Conservation (phyloP, 2,329 filamentous ascomycete species). For the Cladobotryum protrusum region DNA sequence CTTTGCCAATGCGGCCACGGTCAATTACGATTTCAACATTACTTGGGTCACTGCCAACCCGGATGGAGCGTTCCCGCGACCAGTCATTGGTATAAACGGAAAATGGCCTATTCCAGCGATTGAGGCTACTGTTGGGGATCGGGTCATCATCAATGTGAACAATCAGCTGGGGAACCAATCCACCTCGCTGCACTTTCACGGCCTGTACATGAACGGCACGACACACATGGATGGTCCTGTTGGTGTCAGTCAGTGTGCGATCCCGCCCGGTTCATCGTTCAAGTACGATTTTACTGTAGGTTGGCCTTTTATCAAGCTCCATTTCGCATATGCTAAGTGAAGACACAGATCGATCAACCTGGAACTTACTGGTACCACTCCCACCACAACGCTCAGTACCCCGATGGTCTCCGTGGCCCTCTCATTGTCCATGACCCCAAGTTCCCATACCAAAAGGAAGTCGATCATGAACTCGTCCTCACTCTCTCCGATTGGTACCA, state of each 20-base stretch:
- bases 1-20: slow-evolving; percentile 32
- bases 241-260: slow-evolving; percentile 60
- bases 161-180: slow-evolving; percentile 57
- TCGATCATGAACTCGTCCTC: slow-evolving; percentile 57
- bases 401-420: slow-evolving; percentile 60
- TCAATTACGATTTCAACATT: slow-evolving; percentile 61
- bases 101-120: slow-evolving; percentile 68
- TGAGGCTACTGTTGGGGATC: slow-evolving; percentile 56
- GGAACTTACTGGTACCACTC: slow-evolving; percentile 80
- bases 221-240: slow-evolving; percentile 65
- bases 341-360: slow-evolving; percentile 50
- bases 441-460: slow-evolving; percentile 49
- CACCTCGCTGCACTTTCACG: slow-evolving; percentile 65
- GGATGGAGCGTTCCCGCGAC: slow-evolving; percentile 57
- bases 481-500: slow-evolving; percentile 70
- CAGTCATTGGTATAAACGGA: slow-evolving; percentile 71
- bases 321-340: neutral
- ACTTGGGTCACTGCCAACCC: slow-evolving; percentile 68
- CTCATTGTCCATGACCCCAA: slow-evolving; percentile 59
- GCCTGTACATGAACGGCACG: slow-evolving; percentile 61
- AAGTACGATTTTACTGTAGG: slow-evolving; percentile 63
- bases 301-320: neutral
- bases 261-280: slow-evolving; percentile 57
- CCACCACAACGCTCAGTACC: slow-evolving; percentile 61
- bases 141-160: slow-evolving; percentile 49